A percentile compares a stretch with the other conserved stretches of the same genome.
Evolutionary conservation across 805 yeast species (phyloP).

Genomic region (Teunomyces panamensis): DNA sequence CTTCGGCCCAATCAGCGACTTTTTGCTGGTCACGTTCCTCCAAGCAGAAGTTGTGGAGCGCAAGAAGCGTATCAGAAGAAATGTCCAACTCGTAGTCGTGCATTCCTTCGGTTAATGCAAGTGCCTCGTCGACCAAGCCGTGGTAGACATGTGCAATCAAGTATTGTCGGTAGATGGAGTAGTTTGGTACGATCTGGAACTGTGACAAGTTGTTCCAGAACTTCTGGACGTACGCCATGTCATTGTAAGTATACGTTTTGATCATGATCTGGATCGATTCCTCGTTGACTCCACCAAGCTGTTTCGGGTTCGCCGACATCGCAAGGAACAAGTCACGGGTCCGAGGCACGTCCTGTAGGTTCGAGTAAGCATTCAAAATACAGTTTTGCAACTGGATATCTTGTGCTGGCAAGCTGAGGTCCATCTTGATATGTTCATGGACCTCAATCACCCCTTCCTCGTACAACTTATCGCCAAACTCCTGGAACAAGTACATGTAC

Average conservation of each 20-base stretch:
- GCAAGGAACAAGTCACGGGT: constrained; percentile 60
- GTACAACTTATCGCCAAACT: constrained; percentile 57
- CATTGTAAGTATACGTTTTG: constrained; percentile 54
- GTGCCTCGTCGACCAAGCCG: constrained; percentile 57
- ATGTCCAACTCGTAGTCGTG: constrained; percentile 46
- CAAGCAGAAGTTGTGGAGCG: constrained; percentile 45
- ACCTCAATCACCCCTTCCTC: constrained; percentile 65
- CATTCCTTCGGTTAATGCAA: constrained; percentile 46
- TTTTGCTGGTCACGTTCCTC: constrained; percentile 26
- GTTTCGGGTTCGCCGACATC: constrained; percentile 50
- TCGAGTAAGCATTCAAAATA: constrained; percentile 61
- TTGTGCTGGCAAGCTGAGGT: constrained; percentile 45
- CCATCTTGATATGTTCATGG: constrained; percentile 64
- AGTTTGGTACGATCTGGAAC: constrained; percentile 51
- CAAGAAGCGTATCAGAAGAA: constrained; percentile 42
- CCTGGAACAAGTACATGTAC: constrained; percentile 57
- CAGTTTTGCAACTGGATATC: constrained; percentile 60
- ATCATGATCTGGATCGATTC: constrained; percentile 68
- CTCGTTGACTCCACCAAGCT: constrained; percentile 50
- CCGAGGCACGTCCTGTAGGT: constrained; percentile 52
- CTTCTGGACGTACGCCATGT: constrained; percentile 53
- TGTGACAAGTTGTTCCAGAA: constrained; percentile 61
- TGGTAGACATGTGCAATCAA: constrained; percentile 69
- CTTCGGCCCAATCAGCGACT: constrained; percentile 33
- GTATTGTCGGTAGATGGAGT: constrained; percentile 54